Evolutionary conservation across 2,329 filamentous ascomycete species (phyloP).

Genomic region (Arthroderma sp.): DNA sequence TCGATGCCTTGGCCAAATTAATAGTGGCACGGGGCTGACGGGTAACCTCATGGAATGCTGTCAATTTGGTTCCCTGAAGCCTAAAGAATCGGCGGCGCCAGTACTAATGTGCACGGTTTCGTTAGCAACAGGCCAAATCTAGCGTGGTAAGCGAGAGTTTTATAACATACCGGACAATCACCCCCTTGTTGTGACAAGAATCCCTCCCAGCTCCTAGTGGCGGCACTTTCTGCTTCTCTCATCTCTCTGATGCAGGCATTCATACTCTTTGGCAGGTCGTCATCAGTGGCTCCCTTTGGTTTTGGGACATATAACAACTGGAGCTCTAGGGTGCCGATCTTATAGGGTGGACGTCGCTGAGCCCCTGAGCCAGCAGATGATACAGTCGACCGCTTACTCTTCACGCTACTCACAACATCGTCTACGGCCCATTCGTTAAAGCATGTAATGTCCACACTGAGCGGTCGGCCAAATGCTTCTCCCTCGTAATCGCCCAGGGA

Average conservation of each 20-base stretch:
- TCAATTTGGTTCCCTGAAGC: slow-evolving; percentile 77
- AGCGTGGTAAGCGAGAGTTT: slow-evolving; percentile 4
- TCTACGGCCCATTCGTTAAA: slow-evolving; percentile 99
- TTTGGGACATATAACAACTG: slow-evolving; percentile 92
- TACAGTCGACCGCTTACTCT: slow-evolving; percentile 70
- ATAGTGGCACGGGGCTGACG: slow-evolving; percentile 93
- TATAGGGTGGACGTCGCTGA: slow-evolving; percentile 78
- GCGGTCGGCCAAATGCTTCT: slow-evolving; percentile 74
- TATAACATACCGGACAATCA: slow-evolving; percentile 74
- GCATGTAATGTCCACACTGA: slow-evolving; percentile 77
- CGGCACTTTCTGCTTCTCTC: slow-evolving; percentile 72
- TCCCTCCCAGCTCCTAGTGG: slow-evolving; percentile 70
- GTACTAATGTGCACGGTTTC: slow-evolving; percentile 44
- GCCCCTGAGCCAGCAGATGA: slow-evolving; percentile 43
- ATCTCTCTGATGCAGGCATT: slow-evolving; percentile 89
- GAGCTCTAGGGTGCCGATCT: slow-evolving; percentile 84
- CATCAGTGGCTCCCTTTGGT: slow-evolving; percentile 71
- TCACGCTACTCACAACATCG: slow-evolving; percentile 71
- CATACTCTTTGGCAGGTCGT: slow-evolving; percentile 99
- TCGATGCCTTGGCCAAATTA: slow-evolving; percentile 83
- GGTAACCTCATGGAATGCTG: slow-evolving; percentile 90
- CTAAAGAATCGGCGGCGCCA: slow-evolving; percentile 98
- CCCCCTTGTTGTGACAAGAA: slow-evolving; percentile 91
- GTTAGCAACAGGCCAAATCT: slow-evolving; percentile 16
- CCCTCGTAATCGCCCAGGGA: slow-evolving; percentile 86